These are phyloP conservation scores for Trichoderma sp. DNA, from an alignment of 2,329 filamentous ascomycete species.

Conservation along the genomic window DNA sequence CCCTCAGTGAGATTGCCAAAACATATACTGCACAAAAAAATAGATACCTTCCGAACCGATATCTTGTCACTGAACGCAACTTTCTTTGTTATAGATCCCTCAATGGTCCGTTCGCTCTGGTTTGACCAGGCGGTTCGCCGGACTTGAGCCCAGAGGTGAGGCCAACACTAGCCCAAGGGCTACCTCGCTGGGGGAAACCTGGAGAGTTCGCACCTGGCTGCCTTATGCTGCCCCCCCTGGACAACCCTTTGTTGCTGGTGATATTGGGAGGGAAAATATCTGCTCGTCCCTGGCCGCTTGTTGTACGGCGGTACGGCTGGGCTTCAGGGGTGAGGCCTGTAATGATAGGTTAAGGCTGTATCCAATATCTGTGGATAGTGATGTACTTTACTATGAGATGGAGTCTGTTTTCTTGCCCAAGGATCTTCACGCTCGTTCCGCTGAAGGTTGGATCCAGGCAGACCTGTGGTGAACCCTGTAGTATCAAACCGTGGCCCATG, in stretches of 20 bases:
- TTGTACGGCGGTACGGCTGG: conserved; percentile 16
- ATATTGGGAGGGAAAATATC: conserved; percentile 14
- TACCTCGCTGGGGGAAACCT: conserved; percentile 24
- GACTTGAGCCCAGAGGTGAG: conserved; percentile 32
- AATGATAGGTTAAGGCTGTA: background rate
- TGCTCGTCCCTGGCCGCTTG: conserved; percentile 15
- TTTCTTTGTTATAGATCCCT: conserved; percentile 18
- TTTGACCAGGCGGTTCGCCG: conserved; percentile 27
- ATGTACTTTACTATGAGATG: background rate
- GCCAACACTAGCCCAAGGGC: conserved; percentile 28
- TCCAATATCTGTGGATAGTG: background rate
- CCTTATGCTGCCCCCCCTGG: conserved; percentile 18
- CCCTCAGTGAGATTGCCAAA: background rate
- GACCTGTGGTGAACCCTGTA: conserved; percentile 22
- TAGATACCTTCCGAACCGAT: too few species aligned
- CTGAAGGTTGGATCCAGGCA: conserved; percentile 20
- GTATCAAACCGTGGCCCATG: conserved; percentile 23
- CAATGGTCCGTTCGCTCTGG: conserved; percentile 22
- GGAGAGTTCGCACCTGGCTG: conserved; percentile 17
- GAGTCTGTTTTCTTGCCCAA: conserved; percentile 25
- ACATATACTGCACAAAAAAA: background rate
- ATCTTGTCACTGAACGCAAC: background rate
- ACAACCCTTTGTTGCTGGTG: conserved; percentile 15
- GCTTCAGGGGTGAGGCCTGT: background rate
- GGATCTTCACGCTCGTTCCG: conserved; percentile 20